Conservation (phyloP, 73 alveolate genomes). For the Breviolum minutum region DNA sequence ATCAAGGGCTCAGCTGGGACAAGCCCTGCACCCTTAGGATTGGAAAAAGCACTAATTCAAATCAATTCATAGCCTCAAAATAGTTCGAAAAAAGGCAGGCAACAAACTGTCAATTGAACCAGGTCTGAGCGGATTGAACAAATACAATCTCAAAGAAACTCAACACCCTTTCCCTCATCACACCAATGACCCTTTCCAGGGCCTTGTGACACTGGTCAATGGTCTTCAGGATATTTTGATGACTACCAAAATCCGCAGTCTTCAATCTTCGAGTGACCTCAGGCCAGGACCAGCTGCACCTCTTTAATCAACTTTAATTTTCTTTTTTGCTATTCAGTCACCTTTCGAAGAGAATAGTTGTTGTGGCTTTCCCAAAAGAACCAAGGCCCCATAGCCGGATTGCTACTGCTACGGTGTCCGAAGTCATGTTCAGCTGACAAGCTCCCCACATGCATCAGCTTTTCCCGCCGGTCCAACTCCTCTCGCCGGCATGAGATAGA, state of each 20-base stretch:
- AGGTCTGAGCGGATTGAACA: too few species aligned
- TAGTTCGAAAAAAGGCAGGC: too few species aligned
- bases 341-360: too few species aligned
- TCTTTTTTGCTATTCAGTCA: too few species aligned
- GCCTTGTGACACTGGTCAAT: slow-evolving; percentile 52
- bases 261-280: slow-evolving; percentile 1
- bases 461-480: background rate
- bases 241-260: background rate
- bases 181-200: background rate
- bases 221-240: slow-evolving; percentile 21
- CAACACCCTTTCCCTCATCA: background rate
- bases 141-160: background rate
- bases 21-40: background rate
- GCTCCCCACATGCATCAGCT: background rate
- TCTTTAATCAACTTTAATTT: too few species aligned
- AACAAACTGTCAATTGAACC: too few species aligned
- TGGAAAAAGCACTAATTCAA: background rate
- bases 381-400: too few species aligned
- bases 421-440: too few species aligned
- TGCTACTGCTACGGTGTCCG: too few species aligned
- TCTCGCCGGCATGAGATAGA: background rate
- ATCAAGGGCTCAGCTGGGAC: too few species aligned
- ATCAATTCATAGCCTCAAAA: too few species aligned
- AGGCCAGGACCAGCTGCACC: background rate
- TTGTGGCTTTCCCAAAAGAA: too few species aligned